Evolutionary conservation across 1,139 yeast species (phyloP).

Genomic region (Saccharomycopsis hybrid): DNA sequence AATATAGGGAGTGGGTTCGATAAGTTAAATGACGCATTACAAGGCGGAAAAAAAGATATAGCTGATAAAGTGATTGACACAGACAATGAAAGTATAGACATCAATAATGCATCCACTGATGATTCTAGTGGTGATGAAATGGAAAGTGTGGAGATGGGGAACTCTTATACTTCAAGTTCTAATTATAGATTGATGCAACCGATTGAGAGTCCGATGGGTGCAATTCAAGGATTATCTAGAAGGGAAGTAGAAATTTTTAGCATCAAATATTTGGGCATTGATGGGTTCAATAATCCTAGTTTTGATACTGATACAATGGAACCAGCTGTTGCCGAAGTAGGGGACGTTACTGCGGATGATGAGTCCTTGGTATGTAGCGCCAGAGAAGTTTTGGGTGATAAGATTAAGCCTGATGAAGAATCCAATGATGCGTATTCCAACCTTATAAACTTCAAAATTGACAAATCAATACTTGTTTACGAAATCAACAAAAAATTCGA

Average conservation of each 20-base stretch:
- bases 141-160: constrained; percentile 15
- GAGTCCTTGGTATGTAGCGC: not conserved
- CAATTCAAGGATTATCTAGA: constrained; percentile 9
- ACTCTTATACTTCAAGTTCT: not conserved
- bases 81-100: not conserved
- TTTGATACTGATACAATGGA: constrained; percentile 3
- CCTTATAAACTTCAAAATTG: constrained; percentile 6
- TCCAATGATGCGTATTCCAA: not conserved
- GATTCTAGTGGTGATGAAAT: constrained; percentile 18
- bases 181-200: constrained; percentile 5
- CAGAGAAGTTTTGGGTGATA: constrained; percentile 1
- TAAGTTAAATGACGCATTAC: not conserved
- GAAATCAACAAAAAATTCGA: constrained; percentile 18
- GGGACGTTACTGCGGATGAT: not conserved
- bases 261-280: constrained; percentile 11
- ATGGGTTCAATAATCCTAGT: not conserved
- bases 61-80: not conserved
- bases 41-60: too few relatives aligned
- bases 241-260: constrained; percentile 9
- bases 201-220: not conserved
- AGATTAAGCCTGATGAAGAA: not conserved
- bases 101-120: constrained; percentile 5
- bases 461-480: constrained; percentile 4
- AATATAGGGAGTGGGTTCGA: not conserved
- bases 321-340: not conserved